Conservation (phyloP, 495 filamentous ascomycete genomes). For the Staphylotrichum tortipilum region DNA sequence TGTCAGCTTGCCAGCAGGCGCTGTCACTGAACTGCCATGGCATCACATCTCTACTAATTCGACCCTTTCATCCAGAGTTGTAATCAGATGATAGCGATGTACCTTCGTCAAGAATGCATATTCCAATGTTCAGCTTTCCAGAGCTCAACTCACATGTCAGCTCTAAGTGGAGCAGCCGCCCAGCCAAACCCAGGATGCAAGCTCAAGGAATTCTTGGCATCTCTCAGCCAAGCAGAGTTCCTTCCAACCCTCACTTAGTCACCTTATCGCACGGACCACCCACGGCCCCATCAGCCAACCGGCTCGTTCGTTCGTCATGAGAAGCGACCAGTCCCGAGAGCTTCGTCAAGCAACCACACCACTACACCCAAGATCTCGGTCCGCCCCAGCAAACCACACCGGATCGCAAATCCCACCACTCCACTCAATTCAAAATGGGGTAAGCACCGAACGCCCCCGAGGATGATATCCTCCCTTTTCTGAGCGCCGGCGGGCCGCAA, state of each 20-base stretch:
- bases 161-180: not conserved
- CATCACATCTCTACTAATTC: no score
- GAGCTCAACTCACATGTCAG: no score
- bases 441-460: conserved; percentile 10
- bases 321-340: conserved; percentile 15
- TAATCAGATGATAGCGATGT: no score
- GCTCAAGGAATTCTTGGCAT: conserved; percentile 1
- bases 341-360: conserved; percentile 1
- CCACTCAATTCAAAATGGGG: conserved; percentile 18
- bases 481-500: not conserved
- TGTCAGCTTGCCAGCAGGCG: no score
- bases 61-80: no score
- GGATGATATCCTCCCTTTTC: no score
- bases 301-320: no score
- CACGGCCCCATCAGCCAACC: no score
- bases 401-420: conserved; percentile 7
- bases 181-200: conserved; percentile 2
- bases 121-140: no score
- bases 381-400: no score
- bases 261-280: conserved; percentile 9
- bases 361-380: conserved; percentile 2
- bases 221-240: not conserved
- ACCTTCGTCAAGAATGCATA: no score
- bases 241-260: conserved; percentile 3
- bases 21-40: not conserved